Percentiles rank a stretch among this genome's conserved stretches.
These are phyloP conservation scores for Penicillium sp. DNA, from an alignment of 2,329 filamentous ascomycete genomes.

Conservation along the genomic window DNA sequence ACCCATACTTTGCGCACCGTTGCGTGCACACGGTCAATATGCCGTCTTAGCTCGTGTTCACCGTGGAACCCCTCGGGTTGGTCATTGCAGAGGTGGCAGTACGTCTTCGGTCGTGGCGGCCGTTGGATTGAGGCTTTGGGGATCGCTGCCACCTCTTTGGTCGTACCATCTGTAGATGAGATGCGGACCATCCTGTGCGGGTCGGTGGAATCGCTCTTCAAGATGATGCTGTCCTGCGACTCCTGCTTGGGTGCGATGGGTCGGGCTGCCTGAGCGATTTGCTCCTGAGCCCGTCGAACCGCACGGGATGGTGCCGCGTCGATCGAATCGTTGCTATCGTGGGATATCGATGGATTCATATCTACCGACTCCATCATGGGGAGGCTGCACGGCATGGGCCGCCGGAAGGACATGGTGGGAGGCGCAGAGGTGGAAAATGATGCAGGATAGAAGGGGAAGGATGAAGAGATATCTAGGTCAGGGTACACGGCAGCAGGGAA, in stretches of 20 bases:
- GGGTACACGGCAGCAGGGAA: constrained; percentile 18
- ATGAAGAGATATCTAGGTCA: constrained; percentile 29
- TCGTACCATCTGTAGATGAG: constrained; percentile 50
- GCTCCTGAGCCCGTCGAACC: constrained; percentile 47
- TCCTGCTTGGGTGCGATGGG: constrained; percentile 49
- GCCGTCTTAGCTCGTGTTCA: constrained; percentile 72
- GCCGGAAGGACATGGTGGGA: constrained; percentile 30
- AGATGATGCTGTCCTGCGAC: constrained; percentile 28
- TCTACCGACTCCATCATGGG: constrained; percentile 43
- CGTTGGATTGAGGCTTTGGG: constrained; percentile 57
- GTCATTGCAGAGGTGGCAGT: constrained; percentile 65
- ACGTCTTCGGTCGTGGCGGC: constrained; percentile 66
- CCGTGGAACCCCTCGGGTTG: constrained; percentile 77
- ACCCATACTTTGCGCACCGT: constrained; percentile 58
- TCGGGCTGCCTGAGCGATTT: constrained; percentile 46
- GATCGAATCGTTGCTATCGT: constrained; percentile 44
- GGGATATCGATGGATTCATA: constrained; percentile 50
- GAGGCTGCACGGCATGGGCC: constrained; percentile 26
- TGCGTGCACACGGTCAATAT: constrained; percentile 64
- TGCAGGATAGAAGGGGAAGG: constrained; percentile 28
- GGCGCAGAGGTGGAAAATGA: constrained; percentile 38
- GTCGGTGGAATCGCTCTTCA: constrained; percentile 27
- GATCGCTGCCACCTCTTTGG: constrained; percentile 53
- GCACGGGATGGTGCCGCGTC: constrained; percentile 42
- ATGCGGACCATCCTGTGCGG: constrained; percentile 51